phyloP scores from a whole-genome alignment of 768 basidiomycete species.

The Pleurotus pulmonarius region DNA sequence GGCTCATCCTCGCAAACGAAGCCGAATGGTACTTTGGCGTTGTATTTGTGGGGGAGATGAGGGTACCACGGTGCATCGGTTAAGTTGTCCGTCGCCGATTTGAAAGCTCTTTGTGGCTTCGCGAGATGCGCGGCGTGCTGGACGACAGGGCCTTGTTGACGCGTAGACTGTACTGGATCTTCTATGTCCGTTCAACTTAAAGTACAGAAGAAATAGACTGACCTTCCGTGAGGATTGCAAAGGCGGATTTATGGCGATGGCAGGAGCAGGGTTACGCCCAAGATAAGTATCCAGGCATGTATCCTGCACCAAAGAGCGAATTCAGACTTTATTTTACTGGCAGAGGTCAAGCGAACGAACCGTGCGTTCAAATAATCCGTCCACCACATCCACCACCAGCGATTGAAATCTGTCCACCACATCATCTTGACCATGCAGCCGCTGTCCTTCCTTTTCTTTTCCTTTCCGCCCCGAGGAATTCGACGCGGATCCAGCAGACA shows the following conservation, averaged over 20 bases:
- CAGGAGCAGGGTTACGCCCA: slow-evolving; percentile 66
- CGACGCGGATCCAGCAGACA: slow-evolving; percentile 35
- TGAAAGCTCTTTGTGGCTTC: slow-evolving; percentile 84
- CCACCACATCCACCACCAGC: slow-evolving; percentile 78
- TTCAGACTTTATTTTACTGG: not conserved
- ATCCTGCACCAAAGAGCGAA: slow-evolving; percentile 70
- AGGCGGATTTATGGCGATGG: slow-evolving; percentile 52
- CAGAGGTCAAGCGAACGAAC: slow-evolving; percentile 36
- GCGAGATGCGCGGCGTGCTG: slow-evolving; percentile 71
- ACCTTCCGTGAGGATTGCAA: slow-evolving; percentile 14
- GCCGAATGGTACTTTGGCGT: slow-evolving; percentile 81
- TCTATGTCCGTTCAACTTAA: not conserved
- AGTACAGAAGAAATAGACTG: not conserved
- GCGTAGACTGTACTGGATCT: too few species aligned
- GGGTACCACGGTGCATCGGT: slow-evolving; percentile 63
- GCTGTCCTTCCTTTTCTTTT: slow-evolving; percentile 48
- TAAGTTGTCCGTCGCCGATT: slow-evolving; percentile 51
- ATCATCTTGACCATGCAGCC: slow-evolving; percentile 69
- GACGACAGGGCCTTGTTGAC: slow-evolving; percentile 33
- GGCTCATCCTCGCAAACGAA: slow-evolving; percentile 28
- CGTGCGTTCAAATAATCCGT: slow-evolving; percentile 79
- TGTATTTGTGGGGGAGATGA: slow-evolving; percentile 69
- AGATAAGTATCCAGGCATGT: slow-evolving; percentile 75
- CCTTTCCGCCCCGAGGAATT: slow-evolving; percentile 22
- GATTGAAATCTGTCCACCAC: slow-evolving; percentile 80